Percentiles rank a stretch among this genome's conserved stretches.
phyloP scores from a whole-genome alignment of 345 rosid species.

The Hibiscus syriacus region DNA sequence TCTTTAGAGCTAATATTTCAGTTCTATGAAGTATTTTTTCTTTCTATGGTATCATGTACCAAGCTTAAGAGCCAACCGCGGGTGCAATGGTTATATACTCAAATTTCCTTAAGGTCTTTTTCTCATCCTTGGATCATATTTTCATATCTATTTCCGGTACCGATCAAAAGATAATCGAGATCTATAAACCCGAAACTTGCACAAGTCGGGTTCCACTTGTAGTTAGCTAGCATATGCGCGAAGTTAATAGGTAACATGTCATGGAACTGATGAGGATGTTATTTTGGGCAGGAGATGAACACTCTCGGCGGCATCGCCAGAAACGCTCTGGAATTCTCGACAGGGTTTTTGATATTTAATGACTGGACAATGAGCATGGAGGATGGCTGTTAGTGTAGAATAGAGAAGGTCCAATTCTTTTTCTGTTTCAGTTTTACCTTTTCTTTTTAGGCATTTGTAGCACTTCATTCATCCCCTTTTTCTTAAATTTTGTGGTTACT shows the following conservation, averaged over 20 bases:
- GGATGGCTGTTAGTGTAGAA: constrained; percentile 28
- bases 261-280: constrained; percentile 3
- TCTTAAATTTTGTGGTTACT: too few species aligned
- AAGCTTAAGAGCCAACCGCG: background rate
- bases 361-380: constrained; percentile 7
- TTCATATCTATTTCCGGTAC: background rate
- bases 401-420: constrained; percentile 26
- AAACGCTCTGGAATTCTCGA: background rate
- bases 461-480: too few species aligned
- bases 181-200: background rate
- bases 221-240: too few species aligned
- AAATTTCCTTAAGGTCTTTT: too few species aligned
- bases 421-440: background rate
- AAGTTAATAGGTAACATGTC: background rate
- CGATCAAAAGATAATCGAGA: constrained; percentile 9
- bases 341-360: background rate
- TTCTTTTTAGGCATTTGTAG: too few species aligned
- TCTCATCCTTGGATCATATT: background rate
- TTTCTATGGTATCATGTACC: background rate
- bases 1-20: background rate
- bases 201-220: background rate
- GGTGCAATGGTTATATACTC: too few species aligned
- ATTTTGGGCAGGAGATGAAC: constrained; percentile 10
- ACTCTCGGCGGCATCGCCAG: constrained; percentile 12
- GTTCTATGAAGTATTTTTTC: background rate